phyloP scores from a whole-genome alignment of 495 filamentous ascomycete species.

The Trichodelitschia bisporula region DNA sequence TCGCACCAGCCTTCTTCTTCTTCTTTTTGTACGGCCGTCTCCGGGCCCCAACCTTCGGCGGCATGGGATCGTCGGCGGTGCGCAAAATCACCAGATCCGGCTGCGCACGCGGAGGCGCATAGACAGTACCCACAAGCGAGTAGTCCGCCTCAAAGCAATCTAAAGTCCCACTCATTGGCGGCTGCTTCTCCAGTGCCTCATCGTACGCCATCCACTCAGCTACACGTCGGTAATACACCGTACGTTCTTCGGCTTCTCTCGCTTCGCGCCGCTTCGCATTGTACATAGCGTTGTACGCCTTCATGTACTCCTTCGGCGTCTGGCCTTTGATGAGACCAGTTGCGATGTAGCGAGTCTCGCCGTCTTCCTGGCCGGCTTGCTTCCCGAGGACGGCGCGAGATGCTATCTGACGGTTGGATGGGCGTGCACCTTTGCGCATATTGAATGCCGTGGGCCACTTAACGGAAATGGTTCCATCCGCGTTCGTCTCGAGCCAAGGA shows the following conservation, averaged over 20 bases:
- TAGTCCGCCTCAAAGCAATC: neutral
- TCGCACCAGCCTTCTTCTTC: neutral
- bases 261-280: too few relatives aligned
- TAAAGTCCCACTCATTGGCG: neutral
- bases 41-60: constrained; percentile 3
- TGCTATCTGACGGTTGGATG: too few relatives aligned
- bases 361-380: too few relatives aligned
- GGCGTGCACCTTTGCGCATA: too few relatives aligned
- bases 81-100: neutral
- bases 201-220: neutral
- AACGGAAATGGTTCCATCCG: neutral
- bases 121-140: neutral
- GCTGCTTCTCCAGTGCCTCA: neutral
- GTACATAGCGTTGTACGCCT: too few relatives aligned
- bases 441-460: too few relatives aligned
- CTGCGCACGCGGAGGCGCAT: neutral
- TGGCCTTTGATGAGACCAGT: too few relatives aligned
- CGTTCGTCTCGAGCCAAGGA: neutral
- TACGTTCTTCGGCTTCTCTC: too few relatives aligned
- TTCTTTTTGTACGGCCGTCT: constrained; percentile 1
- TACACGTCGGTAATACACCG: too few relatives aligned
- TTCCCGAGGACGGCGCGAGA: too few relatives aligned
- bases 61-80: neutral
- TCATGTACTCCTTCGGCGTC: too few relatives aligned
- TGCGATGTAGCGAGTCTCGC: too few relatives aligned